phyloP scores from a whole-genome alignment of 129 eudicot species.

The Silybum marianum region DNA sequence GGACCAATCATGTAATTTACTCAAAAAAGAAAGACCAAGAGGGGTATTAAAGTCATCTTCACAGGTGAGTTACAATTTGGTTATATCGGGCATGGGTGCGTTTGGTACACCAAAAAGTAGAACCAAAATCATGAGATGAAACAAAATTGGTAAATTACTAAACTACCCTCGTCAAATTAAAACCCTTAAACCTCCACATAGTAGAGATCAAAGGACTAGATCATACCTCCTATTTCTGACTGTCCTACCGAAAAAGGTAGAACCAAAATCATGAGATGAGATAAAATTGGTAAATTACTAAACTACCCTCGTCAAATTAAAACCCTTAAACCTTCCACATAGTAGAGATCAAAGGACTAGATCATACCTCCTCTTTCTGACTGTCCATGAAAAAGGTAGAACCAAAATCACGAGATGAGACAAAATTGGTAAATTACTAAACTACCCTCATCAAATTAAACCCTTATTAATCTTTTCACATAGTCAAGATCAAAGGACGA shows the following conservation, averaged over 20 bases:
- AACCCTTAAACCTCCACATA: neutral
- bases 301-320: neutral
- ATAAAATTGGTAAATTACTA: too few relatives aligned
- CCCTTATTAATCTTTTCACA: neutral
- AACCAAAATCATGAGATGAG: too few relatives aligned
- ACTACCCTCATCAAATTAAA: neutral
- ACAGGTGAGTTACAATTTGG: too few relatives aligned
- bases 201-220: neutral
- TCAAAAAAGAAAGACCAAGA: too few relatives aligned
- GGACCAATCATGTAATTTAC: too few relatives aligned
- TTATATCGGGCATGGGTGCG: too few relatives aligned
- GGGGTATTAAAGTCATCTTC: too few relatives aligned
- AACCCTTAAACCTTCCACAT: neutral
- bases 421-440: neutral
- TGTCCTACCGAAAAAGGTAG: too few relatives aligned
- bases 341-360: too few relatives aligned
- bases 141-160: too few relatives aligned
- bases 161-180: neutral
- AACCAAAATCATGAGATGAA: too few relatives aligned
- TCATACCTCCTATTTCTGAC: conserved; percentile 59
- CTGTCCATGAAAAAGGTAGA: neutral
- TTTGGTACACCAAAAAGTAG: too few relatives aligned
- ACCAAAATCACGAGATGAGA: neutral
- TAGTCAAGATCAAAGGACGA: neutral
- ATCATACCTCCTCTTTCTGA: conserved; percentile 58